Percentiles rank a stretch among this genome's conserved stretches.
These are phyloP conservation scores for Acer saccharum DNA, from an alignment of 345 rosid genomes.

Conservation along the genomic window DNA sequence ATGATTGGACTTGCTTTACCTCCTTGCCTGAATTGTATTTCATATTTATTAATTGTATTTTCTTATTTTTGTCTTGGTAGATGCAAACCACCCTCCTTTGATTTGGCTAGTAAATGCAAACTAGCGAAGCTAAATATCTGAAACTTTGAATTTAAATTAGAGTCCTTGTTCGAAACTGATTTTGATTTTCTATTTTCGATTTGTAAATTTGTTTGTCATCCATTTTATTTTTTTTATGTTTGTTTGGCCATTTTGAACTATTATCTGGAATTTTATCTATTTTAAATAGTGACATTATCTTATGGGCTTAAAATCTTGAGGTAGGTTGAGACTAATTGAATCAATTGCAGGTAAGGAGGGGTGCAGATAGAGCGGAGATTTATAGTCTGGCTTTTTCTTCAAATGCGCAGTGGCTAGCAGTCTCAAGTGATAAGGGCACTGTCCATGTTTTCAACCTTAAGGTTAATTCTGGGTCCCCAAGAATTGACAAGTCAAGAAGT, in stretches of 20 bases:
- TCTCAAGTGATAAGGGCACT: conserved; percentile 98
- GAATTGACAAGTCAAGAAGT: conserved; percentile 44
- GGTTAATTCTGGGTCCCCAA: conserved; percentile 56
- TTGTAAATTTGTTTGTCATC: not conserved
- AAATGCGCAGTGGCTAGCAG: conserved; percentile 86
- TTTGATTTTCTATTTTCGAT: too few relatives aligned
- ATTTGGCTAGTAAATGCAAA: not conserved
- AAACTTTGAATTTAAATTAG: not conserved
- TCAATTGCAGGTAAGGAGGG: conserved; percentile 79
- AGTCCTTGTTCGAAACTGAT: not conserved
- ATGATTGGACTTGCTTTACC: not conserved
- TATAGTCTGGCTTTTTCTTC: conserved; percentile 94
- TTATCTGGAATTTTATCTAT: not conserved
- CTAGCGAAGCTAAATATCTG: not conserved
- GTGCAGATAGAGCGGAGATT: conserved; percentile 98
- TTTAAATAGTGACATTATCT: not conserved
- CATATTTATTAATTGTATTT: too few relatives aligned
- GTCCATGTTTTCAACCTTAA: conserved; percentile 95
- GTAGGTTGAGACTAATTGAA: not conserved
- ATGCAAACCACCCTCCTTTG: not conserved
- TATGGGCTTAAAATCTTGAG: not conserved
- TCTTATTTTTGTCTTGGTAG: not conserved
- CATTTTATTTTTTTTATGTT: not conserved
- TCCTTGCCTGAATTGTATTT: not conserved
- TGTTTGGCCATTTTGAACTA: not conserved